Evolutionary conservation across 2,329 filamentous ascomycete species (phyloP).

Genomic region (Zasmidium cellare): DNA sequence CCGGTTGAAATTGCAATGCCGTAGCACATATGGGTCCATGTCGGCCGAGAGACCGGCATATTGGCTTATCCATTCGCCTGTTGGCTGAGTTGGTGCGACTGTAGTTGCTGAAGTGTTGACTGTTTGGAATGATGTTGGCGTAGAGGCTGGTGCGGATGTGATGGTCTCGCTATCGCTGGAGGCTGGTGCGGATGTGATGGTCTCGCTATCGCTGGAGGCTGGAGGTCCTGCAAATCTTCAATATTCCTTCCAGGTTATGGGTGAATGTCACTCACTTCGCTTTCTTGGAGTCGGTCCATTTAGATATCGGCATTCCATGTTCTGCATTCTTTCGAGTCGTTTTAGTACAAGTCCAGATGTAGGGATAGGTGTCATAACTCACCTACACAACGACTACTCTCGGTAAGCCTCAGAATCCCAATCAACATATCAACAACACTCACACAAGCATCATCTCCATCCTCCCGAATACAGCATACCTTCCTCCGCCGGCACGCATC

Average conservation of each 20-base stretch:
- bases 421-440: not conserved
- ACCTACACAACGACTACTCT: conserved; percentile 1
- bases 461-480: conserved; percentile 25
- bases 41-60: conserved; percentile 22
- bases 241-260: not conserved
- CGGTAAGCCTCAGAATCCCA: not conserved
- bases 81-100: not conserved
- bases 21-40: conserved; percentile 23
- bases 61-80: conserved; percentile 23
- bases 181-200: not conserved
- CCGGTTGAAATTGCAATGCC: conserved; percentile 23
- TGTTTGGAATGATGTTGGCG: not conserved
- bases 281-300: conserved; percentile 24
- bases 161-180: not conserved
- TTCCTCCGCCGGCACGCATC: conserved; percentile 24
- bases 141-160: not conserved
- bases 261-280: conserved; percentile 7
- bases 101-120: not conserved
- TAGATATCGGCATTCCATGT: conserved; percentile 21
- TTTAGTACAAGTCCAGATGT: not conserved
- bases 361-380: not conserved
- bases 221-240: not conserved
- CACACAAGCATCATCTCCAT: conserved; percentile 23
- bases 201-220: not conserved
- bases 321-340: conserved; percentile 21